These are phyloP conservation scores for Debaryomycetaceae sp. DNA, from an alignment of 1,139 yeast species.

Conservation along the genomic window DNA sequence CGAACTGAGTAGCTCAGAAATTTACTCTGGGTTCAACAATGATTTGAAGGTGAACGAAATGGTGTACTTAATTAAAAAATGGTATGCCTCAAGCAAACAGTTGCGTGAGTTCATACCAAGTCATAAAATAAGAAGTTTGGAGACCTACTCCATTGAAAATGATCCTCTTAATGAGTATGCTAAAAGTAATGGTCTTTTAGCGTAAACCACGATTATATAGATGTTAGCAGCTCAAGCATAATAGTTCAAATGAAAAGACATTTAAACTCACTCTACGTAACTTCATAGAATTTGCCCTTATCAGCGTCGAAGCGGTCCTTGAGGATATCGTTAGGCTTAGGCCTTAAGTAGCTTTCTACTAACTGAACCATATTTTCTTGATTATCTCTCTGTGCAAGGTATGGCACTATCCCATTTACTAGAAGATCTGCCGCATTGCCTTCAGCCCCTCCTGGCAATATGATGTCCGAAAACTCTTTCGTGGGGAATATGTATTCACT, in stretches of 20 bases:
- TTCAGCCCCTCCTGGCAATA: slow-evolving; percentile 74
- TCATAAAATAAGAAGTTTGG: slow-evolving; percentile 33
- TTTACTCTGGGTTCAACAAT: slow-evolving; percentile 43
- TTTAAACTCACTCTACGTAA: slow-evolving; percentile 19
- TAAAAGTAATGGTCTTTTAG: slow-evolving; percentile 15
- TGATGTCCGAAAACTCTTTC: slow-evolving; percentile 74
- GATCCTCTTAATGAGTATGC: slow-evolving; percentile 48
- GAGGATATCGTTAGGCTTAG: slow-evolving; percentile 16
- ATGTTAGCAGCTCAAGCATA: not conserved
- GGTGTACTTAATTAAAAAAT: slow-evolving; percentile 57
- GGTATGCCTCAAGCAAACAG: slow-evolving; percentile 65
- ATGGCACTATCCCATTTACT: slow-evolving; percentile 64
- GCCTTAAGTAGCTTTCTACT: slow-evolving; percentile 20
- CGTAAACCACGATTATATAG: slow-evolving; percentile 6
- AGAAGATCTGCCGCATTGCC: slow-evolving; percentile 61
- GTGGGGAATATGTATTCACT: slow-evolving; percentile 71
- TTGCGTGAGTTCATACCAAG: slow-evolving; percentile 51
- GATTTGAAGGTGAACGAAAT: slow-evolving; percentile 47
- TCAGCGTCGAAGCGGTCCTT: slow-evolving; percentile 43
- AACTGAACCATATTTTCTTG: slow-evolving; percentile 12
- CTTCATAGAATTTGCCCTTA: slow-evolving; percentile 51
- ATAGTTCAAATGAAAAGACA: slow-evolving; percentile 2
- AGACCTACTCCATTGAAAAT: slow-evolving; percentile 35
- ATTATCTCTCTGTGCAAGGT: slow-evolving; percentile 26
- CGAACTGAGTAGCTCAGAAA: slow-evolving; percentile 57